Evolutionary conservation across 2,329 filamentous ascomycete genomes (phyloP).

Genomic region (Curvularia lunata): DNA sequence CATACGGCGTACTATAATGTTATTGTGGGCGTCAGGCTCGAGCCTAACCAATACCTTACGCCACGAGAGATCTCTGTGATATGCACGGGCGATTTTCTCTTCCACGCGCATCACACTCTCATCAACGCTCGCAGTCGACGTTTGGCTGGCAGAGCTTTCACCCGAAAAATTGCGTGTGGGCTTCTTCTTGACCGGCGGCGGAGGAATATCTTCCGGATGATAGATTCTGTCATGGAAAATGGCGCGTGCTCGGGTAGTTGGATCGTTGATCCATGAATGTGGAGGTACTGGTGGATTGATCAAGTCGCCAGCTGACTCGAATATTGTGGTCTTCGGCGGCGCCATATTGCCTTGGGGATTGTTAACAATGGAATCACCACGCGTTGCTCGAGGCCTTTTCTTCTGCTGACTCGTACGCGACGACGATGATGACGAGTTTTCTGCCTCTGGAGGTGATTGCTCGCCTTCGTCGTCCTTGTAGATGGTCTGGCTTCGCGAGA

Average conservation of each 20-base stretch:
- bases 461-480: constrained; percentile 32
- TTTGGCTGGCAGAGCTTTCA: constrained; percentile 39
- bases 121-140: constrained; percentile 41
- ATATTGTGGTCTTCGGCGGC: constrained; percentile 89
- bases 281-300: constrained; percentile 88
- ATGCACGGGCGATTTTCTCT: constrained; percentile 95
- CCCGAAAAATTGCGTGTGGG: constrained; percentile 46
- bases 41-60: constrained; percentile 94
- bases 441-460: constrained; percentile 12
- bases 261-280: constrained; percentile 81
- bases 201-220: constrained; percentile 89
- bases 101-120: constrained; percentile 83
- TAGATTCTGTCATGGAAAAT: constrained; percentile 98
- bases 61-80: constrained; percentile 91
- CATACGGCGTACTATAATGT: constrained; percentile 94
- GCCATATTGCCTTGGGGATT: constrained; percentile 62
- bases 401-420: constrained; percentile 21
- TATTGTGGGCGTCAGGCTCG: constrained; percentile 97
- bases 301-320: constrained; percentile 92
- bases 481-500: constrained; percentile 48
- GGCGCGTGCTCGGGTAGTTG: constrained; percentile 78
- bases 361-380: constrained; percentile 59
- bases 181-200: constrained; percentile 65
- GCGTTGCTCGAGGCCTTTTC: constrained; percentile 54
- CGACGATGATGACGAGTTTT: constrained; percentile 19